phyloP scores from a whole-genome alignment of 1,139 yeast species.

The Kodamaea sp. region DNA sequence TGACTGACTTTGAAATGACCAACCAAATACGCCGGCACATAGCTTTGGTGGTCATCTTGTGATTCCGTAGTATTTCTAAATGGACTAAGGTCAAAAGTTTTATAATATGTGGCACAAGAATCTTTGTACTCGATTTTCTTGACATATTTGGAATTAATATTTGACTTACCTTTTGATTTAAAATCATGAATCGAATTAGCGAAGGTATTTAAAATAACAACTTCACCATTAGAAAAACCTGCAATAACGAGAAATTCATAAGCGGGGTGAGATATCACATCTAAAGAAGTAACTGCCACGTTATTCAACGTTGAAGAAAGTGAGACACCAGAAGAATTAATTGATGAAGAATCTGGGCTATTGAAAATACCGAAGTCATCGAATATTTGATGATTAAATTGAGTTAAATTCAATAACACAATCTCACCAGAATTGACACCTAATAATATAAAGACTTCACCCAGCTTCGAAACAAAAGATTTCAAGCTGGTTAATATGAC shows the following conservation, averaged over 20 bases:
- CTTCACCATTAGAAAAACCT: constrained; percentile 44
- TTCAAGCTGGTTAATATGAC: constrained; percentile 29
- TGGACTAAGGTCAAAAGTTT: constrained; percentile 37
- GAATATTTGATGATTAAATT: constrained; percentile 27
- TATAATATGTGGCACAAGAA: constrained; percentile 35
- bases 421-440: constrained; percentile 40
- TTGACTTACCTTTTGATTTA: neutral
- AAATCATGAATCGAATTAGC: neutral
- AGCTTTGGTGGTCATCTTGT: constrained; percentile 1
- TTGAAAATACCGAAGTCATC: constrained; percentile 19
- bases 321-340: constrained; percentile 4
- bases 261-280: constrained; percentile 28
- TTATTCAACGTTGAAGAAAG: constrained; percentile 11
- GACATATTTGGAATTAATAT: constrained; percentile 15
- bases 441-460: constrained; percentile 28
- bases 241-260: constrained; percentile 34
- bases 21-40: constrained; percentile 21
- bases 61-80: constrained; percentile 8
- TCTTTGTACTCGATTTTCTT: constrained; percentile 34
- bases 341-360: constrained; percentile 12
- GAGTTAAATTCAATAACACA: constrained; percentile 26
- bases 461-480: constrained; percentile 20
- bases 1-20: constrained; percentile 63
- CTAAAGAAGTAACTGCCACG: constrained; percentile 32
- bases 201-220: constrained; percentile 32